Percentiles rank a stretch among this genome's conserved stretches.
Conservation (phyloP, 768 basidiomycete species). For the Sporobolomyces phaffii region DNA sequence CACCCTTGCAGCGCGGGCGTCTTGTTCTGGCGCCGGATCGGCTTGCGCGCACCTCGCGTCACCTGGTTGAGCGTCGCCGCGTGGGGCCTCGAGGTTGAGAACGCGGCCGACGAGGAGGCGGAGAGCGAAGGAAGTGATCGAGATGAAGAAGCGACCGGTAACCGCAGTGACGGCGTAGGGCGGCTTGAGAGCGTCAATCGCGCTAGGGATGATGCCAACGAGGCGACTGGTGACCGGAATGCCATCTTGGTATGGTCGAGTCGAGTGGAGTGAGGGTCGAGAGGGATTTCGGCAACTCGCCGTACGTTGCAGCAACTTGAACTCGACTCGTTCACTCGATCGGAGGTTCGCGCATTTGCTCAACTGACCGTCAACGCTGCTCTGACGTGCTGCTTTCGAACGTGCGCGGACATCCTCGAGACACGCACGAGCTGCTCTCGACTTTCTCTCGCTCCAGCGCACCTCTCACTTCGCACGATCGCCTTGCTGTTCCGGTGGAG, state of each 20-base stretch:
- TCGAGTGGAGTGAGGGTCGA: neutral
- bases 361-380: too few species aligned
- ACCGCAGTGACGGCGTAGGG: neutral
- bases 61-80: constrained; percentile 78
- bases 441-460: too few species aligned
- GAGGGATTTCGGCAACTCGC: too few species aligned
- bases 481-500: too few species aligned
- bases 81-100: constrained; percentile 32
- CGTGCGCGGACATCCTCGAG: too few species aligned
- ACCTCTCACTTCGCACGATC: too few species aligned
- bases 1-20: constrained; percentile 73
- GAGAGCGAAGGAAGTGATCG: neutral
- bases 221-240: constrained; percentile 11
- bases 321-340: too few species aligned
- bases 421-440: too few species aligned
- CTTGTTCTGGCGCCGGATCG: constrained; percentile 54
- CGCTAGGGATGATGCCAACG: neutral
- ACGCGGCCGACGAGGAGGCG: constrained; percentile 5
- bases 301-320: too few species aligned
- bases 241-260: neutral
- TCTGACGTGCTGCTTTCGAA: too few species aligned
- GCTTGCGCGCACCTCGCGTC: constrained; percentile 62
- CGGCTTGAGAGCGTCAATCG: constrained; percentile 1
- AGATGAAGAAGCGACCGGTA: constrained; percentile 2
- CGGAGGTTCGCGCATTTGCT: too few species aligned